A percentile compares a stretch with the other conserved stretches of the same genome.
Evolutionary conservation across 495 filamentous ascomycete species (phyloP).

Genomic region (Talaromyces stipitatus): DNA sequence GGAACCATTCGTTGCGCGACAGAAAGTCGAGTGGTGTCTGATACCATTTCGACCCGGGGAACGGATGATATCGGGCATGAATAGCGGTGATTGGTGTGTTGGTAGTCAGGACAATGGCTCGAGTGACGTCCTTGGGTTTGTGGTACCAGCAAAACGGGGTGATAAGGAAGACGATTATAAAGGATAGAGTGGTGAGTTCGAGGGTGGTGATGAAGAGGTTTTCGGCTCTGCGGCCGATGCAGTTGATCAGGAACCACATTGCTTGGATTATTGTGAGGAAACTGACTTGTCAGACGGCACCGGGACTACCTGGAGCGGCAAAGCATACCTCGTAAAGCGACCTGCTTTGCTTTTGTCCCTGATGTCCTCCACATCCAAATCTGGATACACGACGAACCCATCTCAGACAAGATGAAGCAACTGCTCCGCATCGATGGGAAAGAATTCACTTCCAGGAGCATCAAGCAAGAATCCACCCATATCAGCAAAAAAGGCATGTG

Average conservation of each 20-base stretch:
- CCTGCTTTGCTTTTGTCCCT: conserved; percentile 34
- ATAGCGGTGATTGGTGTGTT: conserved; percentile 5
- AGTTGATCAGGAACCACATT: conserved; percentile 26
- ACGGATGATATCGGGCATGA: background rate
- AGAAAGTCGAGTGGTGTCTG: conserved; percentile 19
- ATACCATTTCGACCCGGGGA: conserved; percentile 6
- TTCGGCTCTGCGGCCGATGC: conserved; percentile 17
- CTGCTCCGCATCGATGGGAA: conserved; percentile 13
- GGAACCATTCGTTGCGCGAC: conserved; percentile 13
- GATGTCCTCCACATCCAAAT: conserved; percentile 20
- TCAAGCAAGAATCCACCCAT: conserved; percentile 34
- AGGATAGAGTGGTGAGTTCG: conserved; percentile 34
- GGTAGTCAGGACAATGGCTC: conserved; percentile 13
- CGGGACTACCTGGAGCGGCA: background rate
- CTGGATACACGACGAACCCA: conserved; percentile 13
- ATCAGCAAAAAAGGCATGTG: conserved; percentile 29
- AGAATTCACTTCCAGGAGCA: background rate
- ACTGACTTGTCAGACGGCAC: conserved; percentile 8
- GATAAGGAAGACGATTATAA: conserved; percentile 27
- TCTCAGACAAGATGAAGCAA: conserved; percentile 10
- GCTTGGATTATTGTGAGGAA: conserved; percentile 23
- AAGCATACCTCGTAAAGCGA: conserved; percentile 15
- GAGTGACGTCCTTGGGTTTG: conserved; percentile 29
- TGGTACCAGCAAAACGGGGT: conserved; percentile 35
- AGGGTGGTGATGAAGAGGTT: conserved; percentile 23